Evolutionary conservation across 768 basidiomycete species (phyloP).

Genomic region (Lactarius sp.): DNA sequence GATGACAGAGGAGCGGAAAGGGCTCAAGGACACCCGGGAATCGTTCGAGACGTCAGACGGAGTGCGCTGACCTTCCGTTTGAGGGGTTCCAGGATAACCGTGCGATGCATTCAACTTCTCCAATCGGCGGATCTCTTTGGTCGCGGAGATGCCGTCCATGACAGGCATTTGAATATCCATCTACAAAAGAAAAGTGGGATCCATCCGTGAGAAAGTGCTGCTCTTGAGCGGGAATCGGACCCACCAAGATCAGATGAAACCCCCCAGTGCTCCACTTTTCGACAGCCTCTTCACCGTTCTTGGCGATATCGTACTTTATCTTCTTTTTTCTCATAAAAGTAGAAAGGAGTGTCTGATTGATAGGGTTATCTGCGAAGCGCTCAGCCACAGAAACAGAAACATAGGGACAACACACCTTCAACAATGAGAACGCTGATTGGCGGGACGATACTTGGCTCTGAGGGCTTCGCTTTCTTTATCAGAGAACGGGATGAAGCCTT

Average conservation of each 20-base stretch:
- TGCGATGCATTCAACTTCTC: constrained; percentile 65
- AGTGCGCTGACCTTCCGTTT: constrained; percentile 48
- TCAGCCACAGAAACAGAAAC: not conserved
- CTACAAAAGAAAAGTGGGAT: constrained; percentile 39
- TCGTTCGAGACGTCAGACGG: constrained; percentile 52
- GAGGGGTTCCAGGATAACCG: constrained; percentile 66
- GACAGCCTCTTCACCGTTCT: constrained; percentile 93
- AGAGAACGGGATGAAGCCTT: constrained; percentile 32
- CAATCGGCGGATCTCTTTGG: constrained; percentile 86
- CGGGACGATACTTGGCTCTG: constrained; percentile 76
- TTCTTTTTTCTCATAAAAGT: constrained; percentile 95
- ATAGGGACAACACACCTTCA: constrained; percentile 60
- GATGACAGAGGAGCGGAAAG: constrained; percentile 91
- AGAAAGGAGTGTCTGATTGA: constrained; percentile 96
- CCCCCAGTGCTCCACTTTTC: constrained; percentile 89
- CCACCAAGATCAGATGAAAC: constrained; percentile 92
- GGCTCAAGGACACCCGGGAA: constrained; percentile 48
- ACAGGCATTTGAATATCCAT: constrained; percentile 99
- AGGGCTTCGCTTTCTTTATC: constrained; percentile 46
- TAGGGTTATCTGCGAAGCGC: constrained; percentile 76
- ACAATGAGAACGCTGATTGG: constrained; percentile 98
- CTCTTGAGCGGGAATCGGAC: constrained; percentile 31
- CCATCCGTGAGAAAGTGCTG: constrained; percentile 20
- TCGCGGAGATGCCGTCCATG: constrained; percentile 97
- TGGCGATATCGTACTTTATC: constrained; percentile 92